Percentiles rank a stretch among this genome's conserved stretches.
Evolutionary conservation across 208 protist species (phyloP).

Genomic region (Wallacemonas collosoma): DNA sequence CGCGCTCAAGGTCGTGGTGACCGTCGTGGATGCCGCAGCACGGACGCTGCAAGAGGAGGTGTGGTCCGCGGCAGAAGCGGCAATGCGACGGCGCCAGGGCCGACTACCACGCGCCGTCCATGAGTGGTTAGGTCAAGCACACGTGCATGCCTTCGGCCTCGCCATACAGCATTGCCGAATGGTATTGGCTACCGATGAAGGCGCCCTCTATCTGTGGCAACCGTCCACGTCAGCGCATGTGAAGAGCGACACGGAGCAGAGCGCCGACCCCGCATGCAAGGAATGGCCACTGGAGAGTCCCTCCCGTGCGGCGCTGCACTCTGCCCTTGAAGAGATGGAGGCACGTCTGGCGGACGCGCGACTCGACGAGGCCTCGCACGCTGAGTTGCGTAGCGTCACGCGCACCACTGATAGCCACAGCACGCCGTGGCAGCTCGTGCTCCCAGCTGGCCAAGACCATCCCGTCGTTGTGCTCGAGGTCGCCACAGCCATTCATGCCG

Average conservation of each 20-base stretch:
- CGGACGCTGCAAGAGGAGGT: conserved; percentile 15
- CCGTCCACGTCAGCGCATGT: background rate
- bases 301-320: background rate
- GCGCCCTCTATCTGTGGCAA: conserved; percentile 15
- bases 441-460: conserved; percentile 10
- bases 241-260: background rate
- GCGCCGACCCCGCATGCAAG: background rate
- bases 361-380: background rate
- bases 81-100: background rate
- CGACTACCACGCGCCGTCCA: background rate
- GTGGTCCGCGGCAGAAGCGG: background rate
- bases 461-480: conserved; percentile 20
- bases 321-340: background rate
- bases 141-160: background rate
- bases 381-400: background rate
- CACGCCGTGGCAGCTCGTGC: conserved; percentile 14
- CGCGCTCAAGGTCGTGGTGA: background rate
- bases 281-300: conserved; percentile 1
- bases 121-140: background rate
- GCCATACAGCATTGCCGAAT: background rate
- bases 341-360: background rate
- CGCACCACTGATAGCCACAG: background rate
- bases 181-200: background rate
- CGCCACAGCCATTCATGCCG: background rate
- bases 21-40: conserved; percentile 12